A percentile compares a stretch with the other conserved stretches of the same genome.
Conservation (phyloP, 2,329 filamentous ascomycete genomes). For the Epichloe brachyelytri region DNA sequence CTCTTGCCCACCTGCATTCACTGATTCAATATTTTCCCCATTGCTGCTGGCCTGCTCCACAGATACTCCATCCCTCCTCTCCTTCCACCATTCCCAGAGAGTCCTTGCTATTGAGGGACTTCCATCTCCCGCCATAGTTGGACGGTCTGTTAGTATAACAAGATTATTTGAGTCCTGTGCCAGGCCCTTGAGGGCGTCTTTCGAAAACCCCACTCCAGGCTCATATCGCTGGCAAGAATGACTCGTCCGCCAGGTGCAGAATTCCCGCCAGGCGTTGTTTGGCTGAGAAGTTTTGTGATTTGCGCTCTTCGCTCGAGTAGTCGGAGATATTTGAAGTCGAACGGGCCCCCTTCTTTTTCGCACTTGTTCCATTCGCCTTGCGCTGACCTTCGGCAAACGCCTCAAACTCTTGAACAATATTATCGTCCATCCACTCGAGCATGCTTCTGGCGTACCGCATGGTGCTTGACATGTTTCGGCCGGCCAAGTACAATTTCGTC, state of each 20-base stretch:
- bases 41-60: slow-evolving; percentile 37
- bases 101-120: slow-evolving; percentile 53
- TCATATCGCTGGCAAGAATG: slow-evolving; percentile 81
- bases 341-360: slow-evolving; percentile 56
- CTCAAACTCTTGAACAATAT: slow-evolving; percentile 85
- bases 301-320: slow-evolving; percentile 72
- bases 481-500: slow-evolving; percentile 66
- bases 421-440: slow-evolving; percentile 98
- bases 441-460: slow-evolving; percentile 88
- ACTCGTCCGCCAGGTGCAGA: slow-evolving; percentile 46
- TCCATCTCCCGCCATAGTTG: slow-evolving; percentile 26
- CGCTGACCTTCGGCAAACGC: slow-evolving; percentile 44
- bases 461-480: slow-evolving; percentile 74
- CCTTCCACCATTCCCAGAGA: slow-evolving; percentile 71
- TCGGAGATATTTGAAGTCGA: slow-evolving; percentile 79
- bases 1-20: slow-evolving; percentile 50
- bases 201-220: slow-evolving; percentile 89
- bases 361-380: slow-evolving; percentile 31
- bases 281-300: slow-evolving; percentile 55
- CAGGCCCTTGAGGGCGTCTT: slow-evolving; percentile 60
- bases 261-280: slow-evolving; percentile 22
- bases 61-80: slow-evolving; percentile 49
- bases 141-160: slow-evolving; percentile 73
- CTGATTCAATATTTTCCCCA: slow-evolving; percentile 50
- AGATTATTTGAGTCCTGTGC: slow-evolving; percentile 70